These are phyloP conservation scores for Salvia rosmarinus DNA, from an alignment of 257 asterid genomes.

Conservation along the genomic window DNA sequence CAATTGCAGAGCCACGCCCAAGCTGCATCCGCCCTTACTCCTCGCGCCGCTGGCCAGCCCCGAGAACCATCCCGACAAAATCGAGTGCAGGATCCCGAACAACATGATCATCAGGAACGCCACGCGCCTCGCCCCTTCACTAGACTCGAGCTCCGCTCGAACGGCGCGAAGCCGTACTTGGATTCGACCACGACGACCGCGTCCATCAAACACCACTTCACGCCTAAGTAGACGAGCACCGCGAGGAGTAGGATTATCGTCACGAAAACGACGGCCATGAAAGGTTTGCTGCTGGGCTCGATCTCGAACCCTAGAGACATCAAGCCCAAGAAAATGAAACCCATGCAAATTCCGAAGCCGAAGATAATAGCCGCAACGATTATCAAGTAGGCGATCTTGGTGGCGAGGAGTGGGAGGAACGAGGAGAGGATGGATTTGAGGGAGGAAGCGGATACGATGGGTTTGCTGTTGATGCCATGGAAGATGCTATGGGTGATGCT, in stretches of 20 bases:
- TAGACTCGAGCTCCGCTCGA: slow-evolving; percentile 58
- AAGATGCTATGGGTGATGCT: slow-evolving; percentile 62
- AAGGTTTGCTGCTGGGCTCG: slow-evolving; percentile 30
- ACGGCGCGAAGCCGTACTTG: slow-evolving; percentile 62
- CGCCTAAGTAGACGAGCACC: slow-evolving; percentile 39
- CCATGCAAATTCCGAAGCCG: slow-evolving; percentile 6
- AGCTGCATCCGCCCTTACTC: not conserved
- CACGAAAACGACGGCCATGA: slow-evolving; percentile 18
- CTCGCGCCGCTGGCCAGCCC: slow-evolving; percentile 9
- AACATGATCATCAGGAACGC: slow-evolving; percentile 39
- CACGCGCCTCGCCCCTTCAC: slow-evolving; percentile 52
- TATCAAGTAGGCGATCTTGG: slow-evolving; percentile 26
- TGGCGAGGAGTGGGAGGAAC: slow-evolving; percentile 47
- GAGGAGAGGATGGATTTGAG: slow-evolving; percentile 51
- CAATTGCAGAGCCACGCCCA: slow-evolving; percentile 40
- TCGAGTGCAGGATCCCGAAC: slow-evolving; percentile 24
- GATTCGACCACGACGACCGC: slow-evolving; percentile 67
- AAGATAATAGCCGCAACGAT: slow-evolving; percentile 12
- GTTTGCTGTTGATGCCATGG: slow-evolving; percentile 59
- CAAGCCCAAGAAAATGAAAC: slow-evolving; percentile 16
- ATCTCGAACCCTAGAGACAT: slow-evolving; percentile 40
- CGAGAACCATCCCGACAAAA: slow-evolving; percentile 39
- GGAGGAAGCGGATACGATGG: slow-evolving; percentile 51
- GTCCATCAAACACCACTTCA: slow-evolving; percentile 51
- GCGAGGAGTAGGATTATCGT: slow-evolving; percentile 11